These are phyloP conservation scores for Fallopia convolvulus DNA, from an alignment of 148 eudicot genomes.

Conservation along the genomic window DNA sequence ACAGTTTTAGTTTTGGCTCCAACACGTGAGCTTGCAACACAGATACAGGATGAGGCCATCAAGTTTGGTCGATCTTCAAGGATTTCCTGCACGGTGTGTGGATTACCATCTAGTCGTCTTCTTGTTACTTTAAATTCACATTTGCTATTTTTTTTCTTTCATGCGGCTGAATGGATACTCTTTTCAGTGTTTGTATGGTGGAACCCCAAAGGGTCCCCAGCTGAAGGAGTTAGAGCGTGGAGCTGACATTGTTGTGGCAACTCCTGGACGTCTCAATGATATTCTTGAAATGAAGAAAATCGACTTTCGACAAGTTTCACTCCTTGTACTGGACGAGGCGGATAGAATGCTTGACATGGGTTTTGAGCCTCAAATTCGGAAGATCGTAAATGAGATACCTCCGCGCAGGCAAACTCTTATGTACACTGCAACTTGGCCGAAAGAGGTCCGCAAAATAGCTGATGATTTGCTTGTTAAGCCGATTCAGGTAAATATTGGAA, in stretches of 20 bases:
- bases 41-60: conserved; percentile 81
- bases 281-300: conserved; percentile 81
- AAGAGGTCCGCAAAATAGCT: conserved; percentile 88
- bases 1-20: conserved; percentile 92
- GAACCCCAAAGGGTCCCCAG: conserved; percentile 85
- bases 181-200: conserved; percentile 90
- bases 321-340: conserved; percentile 95
- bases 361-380: conserved; percentile 97
- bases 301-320: conserved; percentile 80
- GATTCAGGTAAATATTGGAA: conserved; percentile 94
- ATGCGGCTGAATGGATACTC: neutral
- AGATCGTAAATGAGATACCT: conserved; percentile 95
- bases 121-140: neutral
- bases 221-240: conserved; percentile 82
- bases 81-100: conserved; percentile 70
- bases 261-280: conserved; percentile 99
- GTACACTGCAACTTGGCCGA: conserved; percentile 99
- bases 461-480: conserved; percentile 82
- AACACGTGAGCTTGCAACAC: conserved; percentile 94
- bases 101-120: neutral
- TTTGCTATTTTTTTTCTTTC: neutral
- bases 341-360: conserved; percentile 99
- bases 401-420: conserved; percentile 90
- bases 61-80: conserved; percentile 89
- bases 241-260: conserved; percentile 91